phyloP scores from a whole-genome alignment of 805 yeast species.

The Yarrowia osloensis region DNA sequence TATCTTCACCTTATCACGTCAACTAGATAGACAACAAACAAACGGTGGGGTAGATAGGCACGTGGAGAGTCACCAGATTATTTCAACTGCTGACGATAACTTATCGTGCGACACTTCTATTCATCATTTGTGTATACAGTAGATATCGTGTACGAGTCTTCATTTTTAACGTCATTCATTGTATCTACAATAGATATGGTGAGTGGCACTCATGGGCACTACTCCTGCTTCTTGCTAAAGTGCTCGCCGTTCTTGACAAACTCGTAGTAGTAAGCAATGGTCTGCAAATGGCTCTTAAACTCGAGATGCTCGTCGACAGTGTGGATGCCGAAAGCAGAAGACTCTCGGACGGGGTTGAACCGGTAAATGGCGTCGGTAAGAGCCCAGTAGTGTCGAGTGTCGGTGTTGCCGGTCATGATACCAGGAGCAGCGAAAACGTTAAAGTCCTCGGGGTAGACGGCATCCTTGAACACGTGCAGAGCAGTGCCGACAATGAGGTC shows the following conservation, averaged over 20 bases:
- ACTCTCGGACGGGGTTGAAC: conserved; percentile 49
- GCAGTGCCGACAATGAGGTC: conserved; percentile 58
- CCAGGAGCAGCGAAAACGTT: conserved; percentile 54
- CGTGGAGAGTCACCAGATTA: neutral
- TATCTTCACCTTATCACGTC: conserved; percentile 4
- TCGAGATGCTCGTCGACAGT: conserved; percentile 62
- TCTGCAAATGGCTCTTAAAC: conserved; percentile 54
- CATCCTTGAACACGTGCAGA: conserved; percentile 60
- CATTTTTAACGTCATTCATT: too few species aligned
- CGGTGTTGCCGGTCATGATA: conserved; percentile 68
- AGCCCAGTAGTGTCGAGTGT: conserved; percentile 64
- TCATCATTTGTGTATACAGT: too few species aligned
- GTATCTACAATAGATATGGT: too few species aligned
- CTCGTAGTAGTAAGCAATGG: conserved; percentile 41
- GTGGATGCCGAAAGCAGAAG: conserved; percentile 48
- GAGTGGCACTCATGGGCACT: too few species aligned
- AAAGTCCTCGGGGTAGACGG: conserved; percentile 41
- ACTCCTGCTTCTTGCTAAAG: neutral
- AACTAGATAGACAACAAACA: neutral
- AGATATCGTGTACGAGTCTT: too few species aligned
- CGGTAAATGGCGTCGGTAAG: conserved; percentile 61
- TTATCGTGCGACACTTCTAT: too few species aligned
- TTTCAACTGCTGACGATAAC: too few species aligned
- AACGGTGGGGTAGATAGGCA: conserved; percentile 1
- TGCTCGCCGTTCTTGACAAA: conserved; percentile 38